These are phyloP conservation scores for Pseudocercospora fijiensis DNA, from an alignment of 2,329 filamentous ascomycete species.

Conservation along the genomic window DNA sequence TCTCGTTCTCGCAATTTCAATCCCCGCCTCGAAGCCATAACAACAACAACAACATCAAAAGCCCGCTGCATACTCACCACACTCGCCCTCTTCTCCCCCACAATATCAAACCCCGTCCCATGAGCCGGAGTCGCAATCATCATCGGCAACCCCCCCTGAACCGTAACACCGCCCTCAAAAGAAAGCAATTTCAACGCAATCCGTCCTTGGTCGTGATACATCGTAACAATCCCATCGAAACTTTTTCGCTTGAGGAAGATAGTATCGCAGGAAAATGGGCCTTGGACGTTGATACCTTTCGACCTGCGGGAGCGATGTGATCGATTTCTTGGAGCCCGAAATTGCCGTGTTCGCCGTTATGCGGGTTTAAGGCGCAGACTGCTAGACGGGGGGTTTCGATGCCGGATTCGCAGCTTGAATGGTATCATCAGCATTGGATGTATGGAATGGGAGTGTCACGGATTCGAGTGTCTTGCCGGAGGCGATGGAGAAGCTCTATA, in stretches of 20 bases:
- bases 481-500: slow-evolving; percentile 16
- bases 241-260: slow-evolving; percentile 20
- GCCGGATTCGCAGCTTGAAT: slow-evolving; percentile 18
- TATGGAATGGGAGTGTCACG: not conserved
- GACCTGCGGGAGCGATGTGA: slow-evolving; percentile 15
- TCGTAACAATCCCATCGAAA: slow-evolving; percentile 21
- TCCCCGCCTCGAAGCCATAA: slow-evolving; percentile 17
- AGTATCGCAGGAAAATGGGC: slow-evolving; percentile 21
- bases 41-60: slow-evolving; percentile 20
- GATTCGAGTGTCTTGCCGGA: slow-evolving; percentile 2
- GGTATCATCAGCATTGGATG: not conserved
- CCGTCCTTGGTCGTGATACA: slow-evolving; percentile 24
- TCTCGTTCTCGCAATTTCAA: not conserved
- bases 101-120: slow-evolving; percentile 22
- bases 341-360: slow-evolving; percentile 21
- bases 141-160: slow-evolving; percentile 21
- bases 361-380: slow-evolving; percentile 22
- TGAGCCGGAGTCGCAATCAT: slow-evolving; percentile 20
- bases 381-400: slow-evolving; percentile 17
- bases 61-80: slow-evolving; percentile 19
- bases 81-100: slow-evolving; percentile 18
- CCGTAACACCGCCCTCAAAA: slow-evolving; percentile 21
- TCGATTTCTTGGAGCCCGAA: slow-evolving; percentile 23
- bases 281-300: slow-evolving; percentile 18
- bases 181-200: slow-evolving; percentile 21